These are phyloP conservation scores for Salvia rosmarinus DNA, from an alignment of 257 asterid species.

Conservation along the genomic window DNA sequence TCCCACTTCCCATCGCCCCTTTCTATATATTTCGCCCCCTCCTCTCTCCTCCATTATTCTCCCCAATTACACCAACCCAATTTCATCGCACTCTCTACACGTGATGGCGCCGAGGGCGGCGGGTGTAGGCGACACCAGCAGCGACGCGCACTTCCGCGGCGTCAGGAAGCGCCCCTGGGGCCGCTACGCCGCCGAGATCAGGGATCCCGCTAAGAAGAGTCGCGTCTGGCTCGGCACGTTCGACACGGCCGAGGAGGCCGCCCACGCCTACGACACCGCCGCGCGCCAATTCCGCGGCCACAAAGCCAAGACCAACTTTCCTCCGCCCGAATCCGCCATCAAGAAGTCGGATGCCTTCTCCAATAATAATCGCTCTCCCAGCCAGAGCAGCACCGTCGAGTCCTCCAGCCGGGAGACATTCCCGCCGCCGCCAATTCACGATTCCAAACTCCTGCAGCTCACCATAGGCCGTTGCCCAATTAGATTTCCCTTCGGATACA, in stretches of 20 bases:
- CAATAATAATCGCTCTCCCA: constrained; percentile 38
- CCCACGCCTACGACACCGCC: constrained; percentile 62
- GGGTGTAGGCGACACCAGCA: neutral
- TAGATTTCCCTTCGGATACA: constrained; percentile 38
- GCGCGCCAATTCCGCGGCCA: constrained; percentile 62
- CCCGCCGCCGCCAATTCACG: constrained; percentile 30
- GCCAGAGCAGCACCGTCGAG: constrained; percentile 60
- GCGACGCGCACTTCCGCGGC: constrained; percentile 51
- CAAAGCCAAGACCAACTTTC: constrained; percentile 66
- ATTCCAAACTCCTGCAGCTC: constrained; percentile 37
- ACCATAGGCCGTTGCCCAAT: constrained; percentile 34
- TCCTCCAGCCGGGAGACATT: constrained; percentile 41
- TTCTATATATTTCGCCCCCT: constrained; percentile 19
- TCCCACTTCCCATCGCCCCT: neutral
- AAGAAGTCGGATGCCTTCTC: neutral
- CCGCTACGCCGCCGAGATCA: constrained; percentile 62
- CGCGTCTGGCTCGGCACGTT: constrained; percentile 73
- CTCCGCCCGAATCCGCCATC: constrained; percentile 26
- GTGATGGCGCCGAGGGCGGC: constrained; percentile 47
- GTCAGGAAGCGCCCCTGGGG: constrained; percentile 74
- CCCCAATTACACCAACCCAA: neutral
- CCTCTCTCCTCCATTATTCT: neutral
- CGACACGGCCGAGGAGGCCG: constrained; percentile 73
- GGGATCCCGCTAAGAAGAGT: constrained; percentile 58
- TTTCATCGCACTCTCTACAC: neutral